Percentiles rank a stretch among this genome's conserved stretches.
Conservation (phyloP, 768 basidiomycete species). For the Tubosaeta sp. region DNA sequence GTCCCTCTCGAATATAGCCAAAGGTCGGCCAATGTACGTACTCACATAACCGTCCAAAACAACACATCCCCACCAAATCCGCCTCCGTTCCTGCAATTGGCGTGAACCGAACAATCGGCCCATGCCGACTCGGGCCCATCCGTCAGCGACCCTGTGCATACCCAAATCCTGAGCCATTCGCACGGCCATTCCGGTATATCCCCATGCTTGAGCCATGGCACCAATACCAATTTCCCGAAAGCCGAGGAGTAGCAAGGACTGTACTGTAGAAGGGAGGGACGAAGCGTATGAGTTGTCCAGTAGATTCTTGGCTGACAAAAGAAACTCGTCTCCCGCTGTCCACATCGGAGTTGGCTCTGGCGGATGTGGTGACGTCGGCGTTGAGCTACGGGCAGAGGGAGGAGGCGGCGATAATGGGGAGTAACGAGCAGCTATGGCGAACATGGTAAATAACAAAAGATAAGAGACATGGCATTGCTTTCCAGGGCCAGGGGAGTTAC, state of each 20-base stretch:
- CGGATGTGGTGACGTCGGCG: constrained; percentile 33
- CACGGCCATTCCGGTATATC: constrained; percentile 81
- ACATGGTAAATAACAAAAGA: constrained; percentile 79
- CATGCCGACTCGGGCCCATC: constrained; percentile 61
- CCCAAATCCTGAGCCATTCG: constrained; percentile 91
- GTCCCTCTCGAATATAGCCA: constrained; percentile 71
- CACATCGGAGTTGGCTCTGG: constrained; percentile 62
- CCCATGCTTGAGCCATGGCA: constrained; percentile 86
- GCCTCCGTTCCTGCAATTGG: constrained; percentile 65
- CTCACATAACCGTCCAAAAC: constrained; percentile 78
- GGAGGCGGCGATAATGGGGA: constrained; percentile 29
- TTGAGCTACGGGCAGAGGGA: constrained; percentile 27
- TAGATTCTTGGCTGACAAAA: constrained; percentile 60
- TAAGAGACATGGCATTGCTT: constrained; percentile 50
- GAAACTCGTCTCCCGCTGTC: constrained; percentile 72
- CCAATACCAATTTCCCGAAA: constrained; percentile 87
- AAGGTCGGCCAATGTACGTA: constrained; percentile 73
- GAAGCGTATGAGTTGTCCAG: constrained; percentile 65
- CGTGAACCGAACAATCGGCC: constrained; percentile 53
- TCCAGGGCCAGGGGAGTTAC: constrained; percentile 32
- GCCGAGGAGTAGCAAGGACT: constrained; percentile 75
- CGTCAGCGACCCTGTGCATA: constrained; percentile 76
- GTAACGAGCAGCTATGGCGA: constrained; percentile 76
- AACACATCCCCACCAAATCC: constrained; percentile 78
- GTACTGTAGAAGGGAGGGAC: constrained; percentile 71